phyloP scores from a whole-genome alignment of 495 filamentous ascomycete species.

The Platismatia glauca region DNA sequence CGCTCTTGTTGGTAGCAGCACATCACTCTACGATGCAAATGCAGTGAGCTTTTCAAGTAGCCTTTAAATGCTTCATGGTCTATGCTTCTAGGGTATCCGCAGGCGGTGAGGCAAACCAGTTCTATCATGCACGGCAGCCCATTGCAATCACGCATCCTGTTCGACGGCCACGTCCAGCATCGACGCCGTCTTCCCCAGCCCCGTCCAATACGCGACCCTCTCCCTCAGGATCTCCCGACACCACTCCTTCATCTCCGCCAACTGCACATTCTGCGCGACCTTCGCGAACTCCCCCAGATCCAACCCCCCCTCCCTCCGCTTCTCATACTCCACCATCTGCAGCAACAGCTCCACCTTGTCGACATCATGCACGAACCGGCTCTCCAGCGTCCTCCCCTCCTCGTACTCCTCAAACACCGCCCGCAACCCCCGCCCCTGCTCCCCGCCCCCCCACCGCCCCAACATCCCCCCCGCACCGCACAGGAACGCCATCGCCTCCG shows the following conservation, averaged over 20 bases:
- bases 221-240: conserved; percentile 65
- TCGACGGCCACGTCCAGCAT: not conserved
- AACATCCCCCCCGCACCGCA: conserved; percentile 50
- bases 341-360: conserved; percentile 91
- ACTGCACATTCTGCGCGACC: conserved; percentile 60
- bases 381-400: conserved; percentile 69
- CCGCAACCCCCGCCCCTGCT: conserved; percentile 53
- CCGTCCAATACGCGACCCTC: conserved; percentile 63
- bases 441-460: conserved; percentile 28
- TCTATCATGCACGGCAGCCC: not conserved
- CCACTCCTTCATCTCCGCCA: conserved; percentile 76
- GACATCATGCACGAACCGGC: conserved; percentile 86
- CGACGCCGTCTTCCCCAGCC: conserved; percentile 16
- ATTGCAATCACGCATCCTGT: not conserved
- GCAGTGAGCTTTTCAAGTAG: not conserved
- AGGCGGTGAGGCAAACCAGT: not conserved
- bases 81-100: conserved; percentile 7
- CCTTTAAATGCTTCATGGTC: not conserved
- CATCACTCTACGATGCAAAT: not conserved
- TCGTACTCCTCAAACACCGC: conserved; percentile 91
- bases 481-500: conserved; percentile 83
- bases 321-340: conserved; percentile 97
- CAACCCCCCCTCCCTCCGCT: conserved; percentile 40
- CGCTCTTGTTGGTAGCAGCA: not conserved
- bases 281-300: conserved; percentile 79